Percentiles rank a stretch among this genome's conserved stretches.
These are phyloP conservation scores for Agastache rugosa DNA, from an alignment of 257 asterid genomes.

Conservation along the genomic window DNA sequence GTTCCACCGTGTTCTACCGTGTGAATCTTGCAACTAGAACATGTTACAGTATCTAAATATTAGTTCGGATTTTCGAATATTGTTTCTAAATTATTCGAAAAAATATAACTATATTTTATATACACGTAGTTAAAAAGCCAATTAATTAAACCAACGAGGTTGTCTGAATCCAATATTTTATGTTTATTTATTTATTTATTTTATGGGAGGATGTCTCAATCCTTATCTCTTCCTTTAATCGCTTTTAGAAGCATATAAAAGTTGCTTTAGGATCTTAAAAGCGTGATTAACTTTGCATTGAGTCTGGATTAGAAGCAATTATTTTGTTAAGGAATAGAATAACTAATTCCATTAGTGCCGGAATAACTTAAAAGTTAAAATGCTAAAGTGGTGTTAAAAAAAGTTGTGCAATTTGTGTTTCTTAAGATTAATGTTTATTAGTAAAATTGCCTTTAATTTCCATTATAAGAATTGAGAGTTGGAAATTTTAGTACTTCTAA, in stretches of 20 bases:
- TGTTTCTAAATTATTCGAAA: slow-evolving; percentile 26
- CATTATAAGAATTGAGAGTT: not conserved
- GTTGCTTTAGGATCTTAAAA: slow-evolving; percentile 46
- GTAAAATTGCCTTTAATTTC: not conserved
- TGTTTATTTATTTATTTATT: not conserved
- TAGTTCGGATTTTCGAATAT: slow-evolving; percentile 24
- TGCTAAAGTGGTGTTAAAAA: not conserved
- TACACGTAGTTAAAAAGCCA: slow-evolving; percentile 14
- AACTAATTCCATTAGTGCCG: slow-evolving; percentile 20
- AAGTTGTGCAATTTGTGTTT: not conserved
- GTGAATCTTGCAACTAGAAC: slow-evolving; percentile 39
- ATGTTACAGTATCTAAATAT: slow-evolving; percentile 14
- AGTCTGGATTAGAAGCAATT: slow-evolving; percentile 31
- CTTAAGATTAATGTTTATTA: not conserved
- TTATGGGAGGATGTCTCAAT: slow-evolving; percentile 35
- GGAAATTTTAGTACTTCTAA: not conserved
- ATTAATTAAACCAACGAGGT: slow-evolving; percentile 45
- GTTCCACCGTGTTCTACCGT: slow-evolving; percentile 56
- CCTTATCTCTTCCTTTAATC: slow-evolving; percentile 50
- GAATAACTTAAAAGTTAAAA: slow-evolving; percentile 22
- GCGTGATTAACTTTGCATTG: slow-evolving; percentile 41
- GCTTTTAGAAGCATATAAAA: slow-evolving; percentile 40
- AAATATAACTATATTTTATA: not conserved
- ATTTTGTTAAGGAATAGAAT: slow-evolving; percentile 33
- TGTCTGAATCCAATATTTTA: slow-evolving; percentile 33